Percentiles rank a stretch among this genome's conserved stretches.
These are phyloP conservation scores for Porphyrellus cyaneotinctus DNA, from an alignment of 768 basidiomycete genomes.

Conservation along the genomic window DNA sequence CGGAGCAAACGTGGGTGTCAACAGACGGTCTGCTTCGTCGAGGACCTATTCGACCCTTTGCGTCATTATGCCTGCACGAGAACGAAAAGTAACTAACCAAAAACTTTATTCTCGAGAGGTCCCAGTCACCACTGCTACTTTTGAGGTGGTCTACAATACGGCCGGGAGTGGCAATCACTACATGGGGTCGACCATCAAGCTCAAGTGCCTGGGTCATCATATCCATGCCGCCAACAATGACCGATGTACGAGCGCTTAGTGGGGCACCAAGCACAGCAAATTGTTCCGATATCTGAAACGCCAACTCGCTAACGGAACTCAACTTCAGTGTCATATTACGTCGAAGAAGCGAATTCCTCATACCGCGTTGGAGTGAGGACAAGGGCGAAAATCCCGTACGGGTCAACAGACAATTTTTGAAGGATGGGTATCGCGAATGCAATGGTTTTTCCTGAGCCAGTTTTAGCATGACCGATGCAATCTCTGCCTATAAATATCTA, in stretches of 20 bases:
- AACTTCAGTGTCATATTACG: not conserved
- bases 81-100: conserved; percentile 48
- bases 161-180: conserved; percentile 95
- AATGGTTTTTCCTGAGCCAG: conserved; percentile 96
- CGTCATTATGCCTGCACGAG: not conserved
- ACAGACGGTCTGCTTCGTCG: conserved; percentile 93
- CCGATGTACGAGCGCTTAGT: conserved; percentile 77
- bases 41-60: conserved; percentile 55
- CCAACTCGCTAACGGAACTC: conserved; percentile 66
- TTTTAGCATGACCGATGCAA: conserved; percentile 97
- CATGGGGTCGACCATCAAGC: conserved; percentile 79
- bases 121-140: conserved; percentile 75
- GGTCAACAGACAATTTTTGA: conserved; percentile 81
- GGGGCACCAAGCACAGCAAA: conserved; percentile 86
- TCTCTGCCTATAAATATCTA: conserved; percentile 65
- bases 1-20: conserved; percentile 84
- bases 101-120: conserved; percentile 78
- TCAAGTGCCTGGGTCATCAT: conserved; percentile 93
- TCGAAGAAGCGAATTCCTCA: conserved; percentile 13
- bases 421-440: conserved; percentile 96
- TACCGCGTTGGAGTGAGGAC: conserved; percentile 94
- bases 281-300: conserved; percentile 96
- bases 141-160: conserved; percentile 87
- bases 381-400: conserved; percentile 91
- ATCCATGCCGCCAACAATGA: conserved; percentile 97